These are phyloP conservation scores for Fusarium equiseti DNA, from an alignment of 2,329 filamentous ascomycete species.

Conservation along the genomic window DNA sequence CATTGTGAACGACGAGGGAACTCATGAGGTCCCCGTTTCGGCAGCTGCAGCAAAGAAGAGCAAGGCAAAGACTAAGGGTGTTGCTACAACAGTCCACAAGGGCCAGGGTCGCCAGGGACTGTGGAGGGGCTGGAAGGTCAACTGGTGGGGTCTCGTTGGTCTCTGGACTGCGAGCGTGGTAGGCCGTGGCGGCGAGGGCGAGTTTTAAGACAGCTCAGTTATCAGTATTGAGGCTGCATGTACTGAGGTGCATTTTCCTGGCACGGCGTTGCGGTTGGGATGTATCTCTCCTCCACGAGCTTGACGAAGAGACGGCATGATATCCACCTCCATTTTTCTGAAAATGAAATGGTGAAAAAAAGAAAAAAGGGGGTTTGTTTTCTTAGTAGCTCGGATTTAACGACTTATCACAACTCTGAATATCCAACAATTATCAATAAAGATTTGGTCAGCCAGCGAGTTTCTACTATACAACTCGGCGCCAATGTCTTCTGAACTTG, in stretches of 20 bases:
- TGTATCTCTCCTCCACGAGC: constrained; percentile 54
- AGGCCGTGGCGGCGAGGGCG: constrained; percentile 70
- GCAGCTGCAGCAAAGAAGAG: constrained; percentile 50
- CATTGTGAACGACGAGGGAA: constrained; percentile 86
- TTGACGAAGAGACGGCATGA: constrained; percentile 57
- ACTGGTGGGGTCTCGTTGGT: constrained; percentile 81
- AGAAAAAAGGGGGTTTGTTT: constrained; percentile 19
- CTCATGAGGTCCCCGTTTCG: constrained; percentile 58
- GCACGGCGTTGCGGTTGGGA: constrained; percentile 53
- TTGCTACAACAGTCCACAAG: constrained; percentile 58
- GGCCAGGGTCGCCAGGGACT: constrained; percentile 77
- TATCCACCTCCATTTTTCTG: constrained; percentile 53
- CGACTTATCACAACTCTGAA: constrained; percentile 36
- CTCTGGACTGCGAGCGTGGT: constrained; percentile 78
- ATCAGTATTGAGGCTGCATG: constrained; percentile 35
- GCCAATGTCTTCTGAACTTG: neutral
- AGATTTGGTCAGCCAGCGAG: neutral
- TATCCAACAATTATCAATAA: constrained; percentile 4
- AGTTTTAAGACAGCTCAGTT: constrained; percentile 59
- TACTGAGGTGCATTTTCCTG: constrained; percentile 47
- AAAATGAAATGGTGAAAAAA: constrained; percentile 37
- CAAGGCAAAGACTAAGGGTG: constrained; percentile 50
- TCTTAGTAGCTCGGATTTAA: constrained; percentile 44
- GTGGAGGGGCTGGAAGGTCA: constrained; percentile 81
- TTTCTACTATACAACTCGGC: neutral